Conservation (phyloP, 129 eudicot species). For the Arctium minus region DNA sequence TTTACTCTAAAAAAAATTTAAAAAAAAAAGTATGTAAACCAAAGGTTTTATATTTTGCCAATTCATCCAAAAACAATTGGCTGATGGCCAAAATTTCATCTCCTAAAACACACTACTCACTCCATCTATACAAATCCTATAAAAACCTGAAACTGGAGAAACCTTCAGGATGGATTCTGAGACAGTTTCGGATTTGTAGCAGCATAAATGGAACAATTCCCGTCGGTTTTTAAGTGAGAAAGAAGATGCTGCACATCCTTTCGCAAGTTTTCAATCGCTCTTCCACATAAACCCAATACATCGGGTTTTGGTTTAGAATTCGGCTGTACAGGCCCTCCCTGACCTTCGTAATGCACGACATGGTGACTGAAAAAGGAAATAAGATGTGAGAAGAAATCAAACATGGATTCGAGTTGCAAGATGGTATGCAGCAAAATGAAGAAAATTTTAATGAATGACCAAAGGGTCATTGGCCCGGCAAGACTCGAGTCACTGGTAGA, state of each 20-base stretch:
- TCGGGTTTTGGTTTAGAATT: slow-evolving; percentile 69
- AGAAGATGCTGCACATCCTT: slow-evolving; percentile 75
- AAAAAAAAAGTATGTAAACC: neutral
- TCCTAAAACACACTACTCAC: neutral
- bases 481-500: no score
- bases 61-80: neutral
- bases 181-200: slow-evolving; percentile 36
- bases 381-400: neutral
- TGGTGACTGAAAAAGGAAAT: slow-evolving; percentile 57
- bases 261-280: slow-evolving; percentile 58
- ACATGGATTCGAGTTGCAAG: neutral
- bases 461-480: no score
- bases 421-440: no score
- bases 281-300: slow-evolving; percentile 57
- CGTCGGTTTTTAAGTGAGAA: slow-evolving; percentile 58
- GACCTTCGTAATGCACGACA: slow-evolving; percentile 73
- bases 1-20: no score
- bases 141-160: neutral
- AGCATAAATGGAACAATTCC: slow-evolving; percentile 57
- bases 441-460: no score
- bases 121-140: neutral
- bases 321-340: slow-evolving; percentile 76
- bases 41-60: neutral
- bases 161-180: slow-evolving; percentile 21
- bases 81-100: neutral